Evolutionary conservation across 2,329 filamentous ascomycete species (phyloP), one percentile per base, ranked within the genome.

Genomic region (Aspergillus sp.): DNA sequence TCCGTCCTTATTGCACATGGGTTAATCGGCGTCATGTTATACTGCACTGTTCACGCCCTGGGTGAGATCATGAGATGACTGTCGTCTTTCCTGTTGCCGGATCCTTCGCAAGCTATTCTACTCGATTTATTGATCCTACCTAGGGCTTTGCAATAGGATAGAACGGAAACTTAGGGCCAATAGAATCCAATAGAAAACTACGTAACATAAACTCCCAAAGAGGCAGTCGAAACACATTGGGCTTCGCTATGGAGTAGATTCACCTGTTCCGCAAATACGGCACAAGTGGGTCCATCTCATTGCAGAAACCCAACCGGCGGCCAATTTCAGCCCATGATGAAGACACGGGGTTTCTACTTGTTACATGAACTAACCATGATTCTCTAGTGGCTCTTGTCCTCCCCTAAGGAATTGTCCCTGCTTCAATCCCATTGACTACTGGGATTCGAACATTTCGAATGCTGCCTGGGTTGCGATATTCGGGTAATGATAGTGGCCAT

Each of bases 81-180:
- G 90, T 96, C 15, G 72, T 90, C 10, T 96, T 91, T 59, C 91
- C 91, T 3, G 86, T 96, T 20, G 87, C 90, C 19, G 91, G 91
- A 48, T 94, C 90, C 3, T 97, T 96, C 64, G 88, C 89, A 1
- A 84, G 89, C 6, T 96, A 90, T 71, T 93, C 90, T 15, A 95
- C 89, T 25, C 82, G 91, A 15, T 96, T 97, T 61, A 70, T 97
- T 15, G 90, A 96, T 62, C 91, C 90, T 1, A 90, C 90, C 0
- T 95, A 89, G 89, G 90, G 90, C 0, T 95, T 95, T 63, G 88
- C 89, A 42, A 94, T 95, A 87, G 90, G 89, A 13, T 95, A 89
- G 89, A 95, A 94, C n/a, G n/a, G n/a, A n/a, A n/a, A n/a, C n/a
- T n/a, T n/a, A n/a, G n/a, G n/a, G n/a, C n/a, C n/a, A n/a, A n/a